These are phyloP conservation scores for Ettlia oleoabundans DNA, from an alignment of 139 green algal genomes.

Conservation along the genomic window DNA sequence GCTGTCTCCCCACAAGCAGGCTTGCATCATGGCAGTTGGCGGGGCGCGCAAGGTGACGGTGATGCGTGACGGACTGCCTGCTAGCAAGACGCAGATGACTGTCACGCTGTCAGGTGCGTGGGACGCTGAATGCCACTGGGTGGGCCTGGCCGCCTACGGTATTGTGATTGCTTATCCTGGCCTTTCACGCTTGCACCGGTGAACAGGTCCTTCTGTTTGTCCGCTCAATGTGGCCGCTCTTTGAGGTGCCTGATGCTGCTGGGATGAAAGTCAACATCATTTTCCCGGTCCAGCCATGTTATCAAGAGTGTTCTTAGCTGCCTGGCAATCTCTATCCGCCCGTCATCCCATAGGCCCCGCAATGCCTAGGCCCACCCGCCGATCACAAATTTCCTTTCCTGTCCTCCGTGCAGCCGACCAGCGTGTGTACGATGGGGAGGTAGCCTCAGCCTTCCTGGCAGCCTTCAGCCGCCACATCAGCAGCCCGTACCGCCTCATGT, in stretches of 20 bases:
- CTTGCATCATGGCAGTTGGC: constrained; percentile 75
- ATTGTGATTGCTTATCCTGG: no score
- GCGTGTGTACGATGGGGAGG: constrained; percentile 85
- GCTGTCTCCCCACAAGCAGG: constrained; percentile 41
- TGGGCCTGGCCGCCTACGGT: no score
- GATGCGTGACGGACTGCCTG: constrained; percentile 46
- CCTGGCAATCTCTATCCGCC: no score
- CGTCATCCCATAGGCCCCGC: no score
- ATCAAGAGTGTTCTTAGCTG: no score
- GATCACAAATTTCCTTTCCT: not conserved
- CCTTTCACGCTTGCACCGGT: no score
- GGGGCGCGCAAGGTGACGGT: constrained; percentile 49
- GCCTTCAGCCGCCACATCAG: constrained; percentile 82
- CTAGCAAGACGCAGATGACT: constrained; percentile 69
- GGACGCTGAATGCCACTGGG: not conserved
- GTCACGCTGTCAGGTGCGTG: constrained; percentile 73
- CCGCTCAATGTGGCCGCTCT: no score
- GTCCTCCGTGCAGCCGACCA: constrained; percentile 67
- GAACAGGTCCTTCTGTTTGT: no score
- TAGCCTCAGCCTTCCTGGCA: constrained; percentile 77
- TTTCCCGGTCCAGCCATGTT: no score
- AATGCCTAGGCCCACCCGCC: not conserved
- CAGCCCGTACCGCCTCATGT: constrained; percentile 72
- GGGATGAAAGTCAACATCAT: no score
- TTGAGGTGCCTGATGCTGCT: no score